phyloP scores from a whole-genome alignment of 495 filamentous ascomycete species.

The Lophium mytilinum region DNA sequence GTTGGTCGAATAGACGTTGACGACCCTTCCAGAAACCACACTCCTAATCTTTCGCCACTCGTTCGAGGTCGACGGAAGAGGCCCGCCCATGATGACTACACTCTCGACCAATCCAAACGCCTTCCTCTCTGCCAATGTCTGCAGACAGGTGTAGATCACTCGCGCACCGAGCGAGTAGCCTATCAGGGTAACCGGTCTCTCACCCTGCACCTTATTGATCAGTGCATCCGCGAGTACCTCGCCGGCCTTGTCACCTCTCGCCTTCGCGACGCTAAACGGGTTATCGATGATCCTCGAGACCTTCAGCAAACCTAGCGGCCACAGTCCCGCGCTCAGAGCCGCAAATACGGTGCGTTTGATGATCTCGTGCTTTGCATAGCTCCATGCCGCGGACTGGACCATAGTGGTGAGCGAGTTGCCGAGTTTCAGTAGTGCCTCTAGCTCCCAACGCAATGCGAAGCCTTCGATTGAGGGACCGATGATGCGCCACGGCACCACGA shows the following conservation, averaged over 20 bases:
- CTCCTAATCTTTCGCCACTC: constrained; percentile 63
- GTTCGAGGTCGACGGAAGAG: constrained; percentile 56
- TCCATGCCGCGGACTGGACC: constrained; percentile 69
- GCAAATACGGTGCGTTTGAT: constrained; percentile 70
- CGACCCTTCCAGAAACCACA: constrained; percentile 63
- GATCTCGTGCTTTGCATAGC: constrained; percentile 67
- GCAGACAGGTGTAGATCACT: constrained; percentile 76
- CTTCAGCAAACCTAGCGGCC: constrained; percentile 73
- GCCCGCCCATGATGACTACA: constrained; percentile 74
- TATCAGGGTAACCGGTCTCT: constrained; percentile 77
- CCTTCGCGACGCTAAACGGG: constrained; percentile 76
- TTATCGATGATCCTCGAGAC: constrained; percentile 78
- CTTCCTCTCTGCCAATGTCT: constrained; percentile 61
- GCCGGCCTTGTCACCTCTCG: constrained; percentile 80
- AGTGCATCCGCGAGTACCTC: constrained; percentile 77
- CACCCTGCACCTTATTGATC: constrained; percentile 80
- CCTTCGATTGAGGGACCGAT: constrained; percentile 63
- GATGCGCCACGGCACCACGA: constrained; percentile 66
- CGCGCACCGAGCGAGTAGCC: constrained; percentile 90
- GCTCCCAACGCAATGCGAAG: constrained; percentile 80
- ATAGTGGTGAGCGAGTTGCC: constrained; percentile 66
- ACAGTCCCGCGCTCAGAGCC: constrained; percentile 57
- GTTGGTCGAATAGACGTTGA: constrained; percentile 71
- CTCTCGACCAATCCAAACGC: constrained; percentile 84
- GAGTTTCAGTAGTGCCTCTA: constrained; percentile 66